A percentile compares a stretch with the other conserved stretches of the same genome.
Evolutionary conservation across 257 asterid species (phyloP).

Genomic region (Forsythia suspensa): DNA sequence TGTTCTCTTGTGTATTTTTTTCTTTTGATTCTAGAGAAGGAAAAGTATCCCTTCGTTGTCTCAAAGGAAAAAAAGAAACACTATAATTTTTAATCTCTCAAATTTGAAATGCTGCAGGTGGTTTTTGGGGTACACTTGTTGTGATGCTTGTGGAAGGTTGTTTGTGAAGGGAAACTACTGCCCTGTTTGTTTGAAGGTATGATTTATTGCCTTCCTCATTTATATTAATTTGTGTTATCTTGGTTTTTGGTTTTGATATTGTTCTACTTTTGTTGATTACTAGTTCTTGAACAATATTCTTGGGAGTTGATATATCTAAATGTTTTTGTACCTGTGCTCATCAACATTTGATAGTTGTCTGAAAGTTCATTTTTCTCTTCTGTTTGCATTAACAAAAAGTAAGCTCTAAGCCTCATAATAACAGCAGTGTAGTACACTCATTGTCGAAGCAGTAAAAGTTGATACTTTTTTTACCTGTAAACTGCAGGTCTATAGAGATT

Average conservation of each 20-base stretch:
- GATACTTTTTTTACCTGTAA: slow-evolving; percentile 24
- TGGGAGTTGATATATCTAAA: not conserved
- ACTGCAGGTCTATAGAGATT: slow-evolving; percentile 92
- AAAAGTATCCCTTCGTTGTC: not conserved
- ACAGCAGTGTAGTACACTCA: not conserved
- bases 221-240: slow-evolving; percentile 2
- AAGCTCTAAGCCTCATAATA: not conserved
- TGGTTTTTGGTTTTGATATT: not conserved
- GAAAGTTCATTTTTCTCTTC: not conserved
- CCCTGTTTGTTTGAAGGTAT: slow-evolving; percentile 96
- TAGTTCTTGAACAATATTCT: not conserved
- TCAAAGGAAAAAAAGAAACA: not conserved
- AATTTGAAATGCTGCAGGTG: slow-evolving; percentile 60
- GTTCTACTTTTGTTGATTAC: not conserved
- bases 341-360: not conserved
- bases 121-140: slow-evolving; percentile 96
- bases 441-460: slow-evolving; percentile 22
- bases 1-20: not conserved
- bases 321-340: not conserved
- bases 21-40: not conserved
- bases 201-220: not conserved
- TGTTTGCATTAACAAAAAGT: not conserved
- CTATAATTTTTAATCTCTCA: not conserved
- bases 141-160: slow-evolving; percentile 99
- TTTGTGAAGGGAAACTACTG: slow-evolving; percentile 93